Evolutionary conservation across 225 moss, liverwort and hornwort genomes (phyloP).

Genomic region (Sphagnum tenellum): DNA sequence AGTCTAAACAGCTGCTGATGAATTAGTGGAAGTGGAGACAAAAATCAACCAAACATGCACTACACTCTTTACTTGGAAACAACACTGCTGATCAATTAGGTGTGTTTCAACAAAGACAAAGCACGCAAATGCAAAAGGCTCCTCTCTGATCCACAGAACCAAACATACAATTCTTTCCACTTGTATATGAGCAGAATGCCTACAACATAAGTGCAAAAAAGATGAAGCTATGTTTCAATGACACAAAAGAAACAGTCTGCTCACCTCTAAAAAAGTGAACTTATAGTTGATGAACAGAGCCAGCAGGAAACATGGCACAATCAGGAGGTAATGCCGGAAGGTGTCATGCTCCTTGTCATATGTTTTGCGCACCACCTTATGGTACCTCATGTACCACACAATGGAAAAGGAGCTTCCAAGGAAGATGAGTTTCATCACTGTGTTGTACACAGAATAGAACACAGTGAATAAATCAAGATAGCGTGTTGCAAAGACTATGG

Average conservation of each 20-base stretch:
- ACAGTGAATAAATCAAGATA: conserved; percentile 73
- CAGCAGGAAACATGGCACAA: conserved; percentile 64
- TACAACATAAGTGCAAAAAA: too few species aligned
- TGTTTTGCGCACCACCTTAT: conserved; percentile 62
- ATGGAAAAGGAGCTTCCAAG: conserved; percentile 75
- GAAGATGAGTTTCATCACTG: conserved; percentile 81
- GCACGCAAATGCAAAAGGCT: too few species aligned
- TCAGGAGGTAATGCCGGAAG: conserved; percentile 75
- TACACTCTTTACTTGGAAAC: too few species aligned
- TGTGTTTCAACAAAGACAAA: too few species aligned
- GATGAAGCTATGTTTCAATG: too few species aligned
- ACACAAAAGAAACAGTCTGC: background rate
- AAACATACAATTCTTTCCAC: too few species aligned
- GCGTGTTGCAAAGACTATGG: conserved; percentile 74
- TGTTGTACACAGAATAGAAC: conserved; percentile 76
- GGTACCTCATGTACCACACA: conserved; percentile 80
- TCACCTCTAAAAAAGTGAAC: conserved; percentile 78
- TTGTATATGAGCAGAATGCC: too few species aligned
- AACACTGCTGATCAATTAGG: too few species aligned
- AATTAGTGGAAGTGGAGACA: too few species aligned
- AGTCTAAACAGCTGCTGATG: too few species aligned
- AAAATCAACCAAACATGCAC: too few species aligned
- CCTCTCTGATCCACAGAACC: too few species aligned
- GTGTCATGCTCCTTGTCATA: conserved; percentile 80
- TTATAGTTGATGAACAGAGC: conserved; percentile 66